Conservation (phyloP, 1,284 basidiomycete genomes). For the Trametes sp. region DNA sequence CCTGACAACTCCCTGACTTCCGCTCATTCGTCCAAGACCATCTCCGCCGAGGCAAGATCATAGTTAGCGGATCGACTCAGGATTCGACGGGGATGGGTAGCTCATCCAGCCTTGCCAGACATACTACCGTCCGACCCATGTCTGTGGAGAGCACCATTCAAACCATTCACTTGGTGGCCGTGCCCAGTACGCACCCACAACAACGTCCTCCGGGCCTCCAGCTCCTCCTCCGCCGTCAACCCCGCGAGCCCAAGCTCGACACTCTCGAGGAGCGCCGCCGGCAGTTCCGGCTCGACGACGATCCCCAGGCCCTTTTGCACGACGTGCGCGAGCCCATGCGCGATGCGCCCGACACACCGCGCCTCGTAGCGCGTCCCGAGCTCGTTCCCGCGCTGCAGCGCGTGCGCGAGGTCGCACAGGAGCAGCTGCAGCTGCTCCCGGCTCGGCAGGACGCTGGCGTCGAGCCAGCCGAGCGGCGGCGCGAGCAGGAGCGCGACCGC, state of each 20-base stretch:
- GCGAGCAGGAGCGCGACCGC: conserved; percentile 17
- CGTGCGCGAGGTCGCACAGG: conserved; percentile 18
- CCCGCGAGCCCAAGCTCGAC: conserved; percentile 18
- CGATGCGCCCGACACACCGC: conserved; percentile 12
- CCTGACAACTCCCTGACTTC: no score
- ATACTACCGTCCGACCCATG: not conserved
- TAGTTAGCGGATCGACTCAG: no score
- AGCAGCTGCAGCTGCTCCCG: conserved; percentile 13
- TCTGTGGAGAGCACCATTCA: not conserved
- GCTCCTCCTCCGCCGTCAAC: conserved; percentile 9
- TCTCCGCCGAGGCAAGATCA: no score
- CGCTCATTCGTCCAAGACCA: no score
- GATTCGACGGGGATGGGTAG: no score
- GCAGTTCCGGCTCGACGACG: conserved; percentile 15
- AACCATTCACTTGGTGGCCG: no score
- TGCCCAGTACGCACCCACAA: not conserved
- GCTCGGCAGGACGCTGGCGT: not conserved
- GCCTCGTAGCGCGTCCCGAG: conserved; percentile 2
- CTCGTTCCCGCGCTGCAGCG: conserved; percentile 19
- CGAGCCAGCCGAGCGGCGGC: conserved; percentile 4
- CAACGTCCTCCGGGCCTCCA: not conserved
- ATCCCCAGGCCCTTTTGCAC: conserved; percentile 7
- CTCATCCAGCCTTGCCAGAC: not conserved
- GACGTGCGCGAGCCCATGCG: conserved; percentile 14
- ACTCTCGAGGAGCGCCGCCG: conserved; percentile 16